A percentile compares a stretch with the other conserved stretches of the same genome.
phyloP scores from a whole-genome alignment of 352 stramenopile species.

The Phytophthora kernoviae region DNA sequence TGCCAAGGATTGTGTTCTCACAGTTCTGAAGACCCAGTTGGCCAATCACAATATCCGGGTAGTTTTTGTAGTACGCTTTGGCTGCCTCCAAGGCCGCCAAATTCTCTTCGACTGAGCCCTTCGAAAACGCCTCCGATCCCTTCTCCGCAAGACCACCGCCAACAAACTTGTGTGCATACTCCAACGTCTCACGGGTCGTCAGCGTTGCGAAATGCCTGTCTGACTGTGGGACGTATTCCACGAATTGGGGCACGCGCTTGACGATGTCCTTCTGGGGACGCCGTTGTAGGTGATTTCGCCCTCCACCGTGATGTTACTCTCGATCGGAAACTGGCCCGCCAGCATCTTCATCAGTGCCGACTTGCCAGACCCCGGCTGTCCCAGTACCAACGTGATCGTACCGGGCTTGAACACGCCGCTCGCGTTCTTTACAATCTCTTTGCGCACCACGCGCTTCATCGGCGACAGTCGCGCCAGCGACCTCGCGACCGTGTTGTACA shows the following conservation, averaged over 20 bases:
- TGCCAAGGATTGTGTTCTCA: slow-evolving; percentile 63
- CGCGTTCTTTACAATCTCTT: slow-evolving; percentile 32
- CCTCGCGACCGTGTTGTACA: slow-evolving; percentile 25
- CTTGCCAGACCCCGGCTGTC: slow-evolving; percentile 27
- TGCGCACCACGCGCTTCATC: slow-evolving; percentile 19
- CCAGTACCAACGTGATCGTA: slow-evolving; percentile 29
- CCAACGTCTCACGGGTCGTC: slow-evolving; percentile 18
- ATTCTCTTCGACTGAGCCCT: slow-evolving; percentile 34
- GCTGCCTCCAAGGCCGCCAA: slow-evolving; percentile 19
- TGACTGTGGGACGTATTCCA: slow-evolving; percentile 35
- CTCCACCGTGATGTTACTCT: slow-evolving; percentile 25
- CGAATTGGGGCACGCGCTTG: slow-evolving; percentile 27
- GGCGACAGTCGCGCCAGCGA: slow-evolving; percentile 7
- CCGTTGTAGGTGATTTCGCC: slow-evolving; percentile 35
- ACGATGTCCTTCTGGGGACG: slow-evolving; percentile 14
- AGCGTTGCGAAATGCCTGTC: slow-evolving; percentile 49
- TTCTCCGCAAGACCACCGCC: slow-evolving; percentile 38
- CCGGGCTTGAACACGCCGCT: slow-evolving; percentile 32
- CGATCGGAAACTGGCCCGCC: slow-evolving; percentile 20
- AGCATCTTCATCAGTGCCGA: slow-evolving; percentile 33
- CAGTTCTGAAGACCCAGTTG: slow-evolving; percentile 49
- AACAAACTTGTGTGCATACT: slow-evolving; percentile 66
- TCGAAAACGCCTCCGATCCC: slow-evolving; percentile 44
- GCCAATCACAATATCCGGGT: slow-evolving; percentile 49
- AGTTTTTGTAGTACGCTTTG: slow-evolving; percentile 32